phyloP scores from a whole-genome alignment of 2,329 filamentous ascomycete genomes.

The Penicillium rolfsii region DNA sequence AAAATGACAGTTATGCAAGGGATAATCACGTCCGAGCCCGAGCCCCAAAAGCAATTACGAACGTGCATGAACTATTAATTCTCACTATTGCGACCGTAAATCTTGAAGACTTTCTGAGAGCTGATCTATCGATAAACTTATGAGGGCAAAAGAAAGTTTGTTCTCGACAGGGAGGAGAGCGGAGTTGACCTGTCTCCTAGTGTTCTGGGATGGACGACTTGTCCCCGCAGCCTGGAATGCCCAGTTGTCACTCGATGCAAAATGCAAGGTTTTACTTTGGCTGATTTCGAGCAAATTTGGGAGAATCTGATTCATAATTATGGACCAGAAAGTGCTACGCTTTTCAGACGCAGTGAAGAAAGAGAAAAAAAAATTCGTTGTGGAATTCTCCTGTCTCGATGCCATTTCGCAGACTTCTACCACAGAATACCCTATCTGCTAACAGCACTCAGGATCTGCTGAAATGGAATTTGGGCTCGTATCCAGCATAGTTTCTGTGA shows the following conservation, averaged over 20 bases:
- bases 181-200: not conserved
- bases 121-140: not conserved
- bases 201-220: not conserved
- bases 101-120: not conserved
- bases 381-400: not conserved
- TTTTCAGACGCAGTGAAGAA: not conserved
- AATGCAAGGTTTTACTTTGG: not conserved
- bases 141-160: not conserved
- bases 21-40: not conserved
- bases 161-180: not conserved
- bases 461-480: not conserved
- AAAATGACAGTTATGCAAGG: not conserved
- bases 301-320: not conserved
- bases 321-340: not conserved
- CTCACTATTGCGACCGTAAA: not conserved
- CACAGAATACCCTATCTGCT: not conserved
- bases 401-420: not conserved
- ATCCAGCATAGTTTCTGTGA: not conserved
- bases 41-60: not conserved
- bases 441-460: not conserved
- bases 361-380: not conserved
- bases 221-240: not conserved
- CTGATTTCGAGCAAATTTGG: not conserved
- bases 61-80: constrained; percentile 3
- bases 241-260: not conserved